Evolutionary conservation across 768 basidiomycete genomes (phyloP), one percentile per base, ranked within the genome.

Genomic region (Lentinula raphanica): DNA sequence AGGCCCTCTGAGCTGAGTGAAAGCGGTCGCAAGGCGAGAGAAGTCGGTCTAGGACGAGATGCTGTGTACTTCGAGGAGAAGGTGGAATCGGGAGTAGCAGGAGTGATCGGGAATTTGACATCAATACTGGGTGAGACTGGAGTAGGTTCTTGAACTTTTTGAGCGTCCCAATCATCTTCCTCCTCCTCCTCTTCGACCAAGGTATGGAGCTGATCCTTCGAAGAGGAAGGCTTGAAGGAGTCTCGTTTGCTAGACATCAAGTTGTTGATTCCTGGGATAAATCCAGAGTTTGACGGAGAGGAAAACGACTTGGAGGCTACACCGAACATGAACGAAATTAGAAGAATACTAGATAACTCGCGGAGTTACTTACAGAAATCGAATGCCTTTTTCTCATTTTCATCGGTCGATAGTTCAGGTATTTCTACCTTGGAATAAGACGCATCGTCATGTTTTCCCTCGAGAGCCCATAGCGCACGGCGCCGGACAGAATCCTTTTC

Each of bases 151-250:
- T 68, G 60, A 44, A 60, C 13, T 35, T 64, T 69, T 1, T 62
- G 57, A 25, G 71, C 71, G 15, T 78, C 71, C 15, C 76, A 76
- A 3, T 88, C 88, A 25, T 93, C 92, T 40, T 92, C 92, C 50
- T 94, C 91, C 54, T 93, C 92, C 57, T 94, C 90, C 66, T 92
- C 92, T 65, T 92, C 92, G 31, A 94, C 74, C 28, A 93, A 77
- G 17, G 91, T 92, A 59, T 83, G 81, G 11, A 93, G 78, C 63
- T 87, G 82, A 68, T 92, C 91, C 68, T 90, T 92, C 53, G 85
- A 78, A 11, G 82, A 81, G 0, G 83, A 80, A 63, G 86, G 79
- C 71, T 88, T 92, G 69, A 92, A 88, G 0, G 92, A 93, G 68
- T 94, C 91, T 12, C 92, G 85, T 71, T 92, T 92, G 64, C 70